Conservation (phyloP, 2,329 filamentous ascomycete species). For the Pezicula rhizophila region DNA sequence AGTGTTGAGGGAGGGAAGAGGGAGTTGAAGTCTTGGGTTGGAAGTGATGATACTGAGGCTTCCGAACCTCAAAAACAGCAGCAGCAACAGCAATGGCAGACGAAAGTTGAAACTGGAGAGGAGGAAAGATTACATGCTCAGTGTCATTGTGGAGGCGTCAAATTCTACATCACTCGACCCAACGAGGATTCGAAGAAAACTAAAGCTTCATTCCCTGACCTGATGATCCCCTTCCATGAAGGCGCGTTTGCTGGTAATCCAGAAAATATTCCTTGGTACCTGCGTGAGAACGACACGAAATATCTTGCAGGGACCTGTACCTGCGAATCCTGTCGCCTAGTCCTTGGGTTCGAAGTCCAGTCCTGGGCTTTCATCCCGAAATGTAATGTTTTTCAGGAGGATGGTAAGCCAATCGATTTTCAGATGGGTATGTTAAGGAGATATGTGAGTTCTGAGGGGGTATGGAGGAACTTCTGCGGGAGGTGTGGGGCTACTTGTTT, state of each 20-base stretch:
- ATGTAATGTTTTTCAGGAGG: constrained; percentile 45
- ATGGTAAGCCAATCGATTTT: constrained; percentile 29
- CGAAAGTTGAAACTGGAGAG: background rate
- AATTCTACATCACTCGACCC: constrained; percentile 52
- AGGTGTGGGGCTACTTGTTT: constrained; percentile 60
- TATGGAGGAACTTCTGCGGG: constrained; percentile 55
- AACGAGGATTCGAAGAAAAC: constrained; percentile 37
- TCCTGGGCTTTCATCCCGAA: constrained; percentile 60
- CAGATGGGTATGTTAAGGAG: constrained; percentile 38
- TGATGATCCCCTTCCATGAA: constrained; percentile 43
- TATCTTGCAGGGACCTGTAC: constrained; percentile 56
- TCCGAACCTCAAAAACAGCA: constrained; percentile 1
- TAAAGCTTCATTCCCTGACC: constrained; percentile 45
- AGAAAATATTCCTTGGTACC: constrained; percentile 16
- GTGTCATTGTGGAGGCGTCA: constrained; percentile 50
- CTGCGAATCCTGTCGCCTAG: constrained; percentile 56
- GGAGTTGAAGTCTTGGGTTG: constrained; percentile 10
- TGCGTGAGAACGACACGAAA: constrained; percentile 30
- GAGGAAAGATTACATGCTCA: constrained; percentile 32
- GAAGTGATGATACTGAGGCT: constrained; percentile 5
- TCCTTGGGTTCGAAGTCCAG: constrained; percentile 57
- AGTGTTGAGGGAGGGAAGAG: constrained; percentile 7
- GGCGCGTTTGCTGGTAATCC: constrained; percentile 34
- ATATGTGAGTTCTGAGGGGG: constrained; percentile 48
- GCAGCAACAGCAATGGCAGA: background rate